Percentiles rank a stretch among this genome's conserved stretches.
Evolutionary conservation across 495 filamentous ascomycete species (phyloP).

Genomic region (Penicillium salamii): DNA sequence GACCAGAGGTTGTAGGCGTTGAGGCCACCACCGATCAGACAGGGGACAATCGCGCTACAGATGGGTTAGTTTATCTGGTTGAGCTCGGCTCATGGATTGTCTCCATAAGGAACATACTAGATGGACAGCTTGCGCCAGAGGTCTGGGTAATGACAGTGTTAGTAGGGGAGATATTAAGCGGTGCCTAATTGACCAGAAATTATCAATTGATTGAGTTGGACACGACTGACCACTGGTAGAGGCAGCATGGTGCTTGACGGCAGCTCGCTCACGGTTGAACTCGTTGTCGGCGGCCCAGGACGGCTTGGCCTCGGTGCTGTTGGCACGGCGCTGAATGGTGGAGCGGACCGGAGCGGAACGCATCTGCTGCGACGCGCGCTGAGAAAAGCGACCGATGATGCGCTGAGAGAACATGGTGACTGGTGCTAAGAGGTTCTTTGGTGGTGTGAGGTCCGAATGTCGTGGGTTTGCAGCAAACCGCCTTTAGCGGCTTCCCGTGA

Average conservation of each 20-base stretch:
- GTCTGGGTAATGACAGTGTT: slow-evolving; percentile 53
- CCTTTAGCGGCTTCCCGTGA: slow-evolving; percentile 44
- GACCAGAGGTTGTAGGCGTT: slow-evolving; percentile 90
- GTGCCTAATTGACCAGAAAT: neutral
- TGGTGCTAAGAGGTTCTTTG: slow-evolving; percentile 16
- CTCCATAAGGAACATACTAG: slow-evolving; percentile 61
- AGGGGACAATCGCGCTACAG: slow-evolving; percentile 63
- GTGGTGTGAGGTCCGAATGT: slow-evolving; percentile 21
- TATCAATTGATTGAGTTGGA: slow-evolving; percentile 4
- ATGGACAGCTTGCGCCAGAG: slow-evolving; percentile 92
- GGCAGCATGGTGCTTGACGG: slow-evolving; percentile 82
- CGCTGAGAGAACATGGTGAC: slow-evolving; percentile 62
- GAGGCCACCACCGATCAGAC: slow-evolving; percentile 61
- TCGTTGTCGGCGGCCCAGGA: slow-evolving; percentile 67
- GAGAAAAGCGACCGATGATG: slow-evolving; percentile 56
- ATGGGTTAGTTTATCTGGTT: slow-evolving; percentile 8
- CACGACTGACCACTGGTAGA: slow-evolving; percentile 67
- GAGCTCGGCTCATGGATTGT: neutral
- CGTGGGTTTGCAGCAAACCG: slow-evolving; percentile 35
- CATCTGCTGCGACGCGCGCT: slow-evolving; percentile 55
- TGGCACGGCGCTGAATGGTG: slow-evolving; percentile 64
- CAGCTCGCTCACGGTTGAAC: slow-evolving; percentile 82
- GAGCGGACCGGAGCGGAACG: slow-evolving; percentile 55
- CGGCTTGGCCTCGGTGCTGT: slow-evolving; percentile 51
- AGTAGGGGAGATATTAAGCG: slow-evolving; percentile 17